These are phyloP conservation scores for Baudoinia panamericana DNA, from an alignment of 495 filamentous ascomycete genomes.

Conservation along the genomic window DNA sequence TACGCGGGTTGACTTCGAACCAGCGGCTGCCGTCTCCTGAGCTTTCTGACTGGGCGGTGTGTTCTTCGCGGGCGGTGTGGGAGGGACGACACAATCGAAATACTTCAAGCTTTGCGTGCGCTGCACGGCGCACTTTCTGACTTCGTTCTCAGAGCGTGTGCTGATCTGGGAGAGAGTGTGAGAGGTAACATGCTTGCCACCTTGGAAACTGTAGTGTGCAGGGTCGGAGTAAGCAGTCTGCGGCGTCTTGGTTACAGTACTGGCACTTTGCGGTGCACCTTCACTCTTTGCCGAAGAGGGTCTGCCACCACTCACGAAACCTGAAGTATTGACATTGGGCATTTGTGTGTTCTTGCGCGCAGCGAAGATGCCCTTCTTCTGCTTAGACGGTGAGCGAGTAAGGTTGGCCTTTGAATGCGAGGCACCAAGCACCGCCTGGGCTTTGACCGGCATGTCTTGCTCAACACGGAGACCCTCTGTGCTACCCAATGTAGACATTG, in stretches of 20 bases:
- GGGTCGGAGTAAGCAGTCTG: conserved; percentile 14
- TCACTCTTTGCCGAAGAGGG: background rate
- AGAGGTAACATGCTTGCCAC: conserved; percentile 1
- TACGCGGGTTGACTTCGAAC: background rate
- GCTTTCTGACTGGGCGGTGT: conserved; percentile 20
- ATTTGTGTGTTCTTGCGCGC: background rate
- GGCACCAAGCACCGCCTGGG: conserved; percentile 19
- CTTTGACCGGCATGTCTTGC: conserved; percentile 19
- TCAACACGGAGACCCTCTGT: background rate
- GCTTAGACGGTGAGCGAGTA: conserved; percentile 15
- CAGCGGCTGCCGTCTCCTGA: background rate
- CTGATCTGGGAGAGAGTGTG: conserved; percentile 4
- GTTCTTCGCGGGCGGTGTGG: conserved; percentile 22
- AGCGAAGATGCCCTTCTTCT: conserved; percentile 9
- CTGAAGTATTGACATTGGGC: background rate
- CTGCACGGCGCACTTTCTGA: conserved; percentile 1
- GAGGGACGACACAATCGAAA: conserved; percentile 16
- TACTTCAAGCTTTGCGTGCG: conserved; percentile 20
- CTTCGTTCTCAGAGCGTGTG: background rate
- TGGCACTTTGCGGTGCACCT: background rate
- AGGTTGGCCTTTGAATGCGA: conserved; percentile 6
- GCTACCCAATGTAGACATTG: conserved; percentile 5
- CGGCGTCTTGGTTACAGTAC: conserved; percentile 11
- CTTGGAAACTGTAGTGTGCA: conserved; percentile 10
- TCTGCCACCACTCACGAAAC: no score